Evolutionary conservation across 192 early-diverging fungal species (phyloP).

Genomic region (Allomyces javanicus): DNA sequence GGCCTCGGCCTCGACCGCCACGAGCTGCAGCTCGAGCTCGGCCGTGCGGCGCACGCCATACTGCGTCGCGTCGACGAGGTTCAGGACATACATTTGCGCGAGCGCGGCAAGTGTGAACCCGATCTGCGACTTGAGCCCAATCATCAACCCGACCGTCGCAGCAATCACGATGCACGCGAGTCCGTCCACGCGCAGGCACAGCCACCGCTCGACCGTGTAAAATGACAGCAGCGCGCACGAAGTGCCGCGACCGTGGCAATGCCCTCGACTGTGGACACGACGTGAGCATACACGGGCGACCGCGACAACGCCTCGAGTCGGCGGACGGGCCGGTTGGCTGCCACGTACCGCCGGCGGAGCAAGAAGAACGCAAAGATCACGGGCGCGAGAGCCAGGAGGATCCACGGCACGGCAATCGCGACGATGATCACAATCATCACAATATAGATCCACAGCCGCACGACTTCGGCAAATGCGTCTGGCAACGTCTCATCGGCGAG

Average conservation of each 20-base stretch:
- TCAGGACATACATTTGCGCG: constrained; percentile 64
- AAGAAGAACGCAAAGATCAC: constrained; percentile 23
- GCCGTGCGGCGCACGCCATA: constrained; percentile 49
- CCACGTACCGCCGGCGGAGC: constrained; percentile 48
- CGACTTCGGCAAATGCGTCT: constrained; percentile 25
- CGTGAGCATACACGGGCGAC: constrained; percentile 59
- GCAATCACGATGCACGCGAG: constrained; percentile 49
- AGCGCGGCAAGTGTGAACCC: constrained; percentile 78
- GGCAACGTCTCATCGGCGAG: constrained; percentile 47
- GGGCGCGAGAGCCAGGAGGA: constrained; percentile 34
- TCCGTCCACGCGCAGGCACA: constrained; percentile 64
- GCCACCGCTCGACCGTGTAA: constrained; percentile 75
- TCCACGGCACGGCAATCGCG: constrained; percentile 33
- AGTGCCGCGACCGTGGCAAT: constrained; percentile 70
- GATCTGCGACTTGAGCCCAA: constrained; percentile 29
- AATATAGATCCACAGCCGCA: constrained; percentile 44
- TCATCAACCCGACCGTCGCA: constrained; percentile 44
- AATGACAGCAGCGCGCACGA: constrained; percentile 73
- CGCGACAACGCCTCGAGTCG: constrained; percentile 60
- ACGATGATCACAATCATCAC: constrained; percentile 44
- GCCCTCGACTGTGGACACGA: constrained; percentile 58
- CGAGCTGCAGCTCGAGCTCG: constrained; percentile 29
- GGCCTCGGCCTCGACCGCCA: constrained; percentile 62
- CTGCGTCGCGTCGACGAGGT: constrained; percentile 63
- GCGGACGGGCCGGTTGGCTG: constrained; percentile 68